Conservation (phyloP, 768 basidiomycete species). For the Boletus sp. region DNA sequence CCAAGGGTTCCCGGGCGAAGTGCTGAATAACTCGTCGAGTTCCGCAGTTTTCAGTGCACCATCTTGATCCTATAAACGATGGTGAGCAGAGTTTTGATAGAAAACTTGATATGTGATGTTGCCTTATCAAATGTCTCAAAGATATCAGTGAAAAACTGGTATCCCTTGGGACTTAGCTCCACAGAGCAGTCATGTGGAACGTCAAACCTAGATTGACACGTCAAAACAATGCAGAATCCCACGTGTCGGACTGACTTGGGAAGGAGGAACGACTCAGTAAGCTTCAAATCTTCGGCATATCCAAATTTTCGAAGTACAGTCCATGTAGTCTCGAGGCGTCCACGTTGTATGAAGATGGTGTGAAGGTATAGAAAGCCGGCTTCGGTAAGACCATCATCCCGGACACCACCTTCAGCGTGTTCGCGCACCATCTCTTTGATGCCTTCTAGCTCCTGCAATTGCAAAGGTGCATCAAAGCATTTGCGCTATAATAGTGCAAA, state of each 20-base stretch:
- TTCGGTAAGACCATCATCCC: slow-evolving; percentile 81
- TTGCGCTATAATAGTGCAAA: slow-evolving; percentile 56
- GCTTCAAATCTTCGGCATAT: slow-evolving; percentile 89
- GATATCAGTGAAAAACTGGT: slow-evolving; percentile 95
- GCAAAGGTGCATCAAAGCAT: slow-evolving; percentile 92
- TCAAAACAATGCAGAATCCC: slow-evolving; percentile 7
- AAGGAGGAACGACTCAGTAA: slow-evolving; percentile 82
- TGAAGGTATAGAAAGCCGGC: slow-evolving; percentile 92
- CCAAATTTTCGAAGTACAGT: slow-evolving; percentile 93
- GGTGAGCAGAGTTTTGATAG: neutral
- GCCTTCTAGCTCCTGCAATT: slow-evolving; percentile 92
- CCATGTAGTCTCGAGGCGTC: slow-evolving; percentile 96
- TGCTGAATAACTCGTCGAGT: slow-evolving; percentile 85
- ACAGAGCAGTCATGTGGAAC: slow-evolving; percentile 93
- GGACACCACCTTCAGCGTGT: slow-evolving; percentile 71
- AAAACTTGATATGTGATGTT: neutral
- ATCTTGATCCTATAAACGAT: slow-evolving; percentile 73
- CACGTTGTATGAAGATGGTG: slow-evolving; percentile 94
- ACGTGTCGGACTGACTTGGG: slow-evolving; percentile 67
- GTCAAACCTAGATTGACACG: slow-evolving; percentile 63
- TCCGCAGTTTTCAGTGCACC: slow-evolving; percentile 84
- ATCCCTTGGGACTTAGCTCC: slow-evolving; percentile 89
- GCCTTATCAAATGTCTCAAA: slow-evolving; percentile 96
- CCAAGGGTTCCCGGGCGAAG: slow-evolving; percentile 98
- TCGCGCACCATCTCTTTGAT: slow-evolving; percentile 89